Base-by-base conservation (phyloP, 2,329 filamentous ascomycete genomes). In the Xylaria sp. region DNA sequence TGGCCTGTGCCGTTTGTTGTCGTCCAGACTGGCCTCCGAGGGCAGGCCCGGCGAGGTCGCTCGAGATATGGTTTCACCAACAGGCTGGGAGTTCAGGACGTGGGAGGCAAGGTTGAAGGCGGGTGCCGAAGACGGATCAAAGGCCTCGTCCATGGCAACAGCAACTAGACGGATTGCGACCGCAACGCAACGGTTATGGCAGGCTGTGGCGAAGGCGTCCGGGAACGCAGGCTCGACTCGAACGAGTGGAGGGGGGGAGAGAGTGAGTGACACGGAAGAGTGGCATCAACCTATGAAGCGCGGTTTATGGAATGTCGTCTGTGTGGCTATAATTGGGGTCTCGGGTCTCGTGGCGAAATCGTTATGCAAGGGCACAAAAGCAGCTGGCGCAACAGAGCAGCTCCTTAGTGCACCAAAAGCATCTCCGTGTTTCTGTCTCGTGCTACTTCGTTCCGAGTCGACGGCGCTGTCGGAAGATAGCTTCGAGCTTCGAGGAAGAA, bases 31-130 rank as follows among this genome's bases (percentile, higher is more conserved):
- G 50, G 83, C 82, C 42, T 82, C 81, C 74, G 84, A 87, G 72
- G 86, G 87, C 74, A 86, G 81, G 70, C 93, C 93, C 2, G 94
- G 94, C 1, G 94, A 95, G 51, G 94, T 96, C 47, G 93, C 93
- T 78, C 94, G 89, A 57, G 94, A 97, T 76, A 93, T 90, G 75
- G 92, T 90, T 74, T 93, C 89, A 77, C 85, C 85, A 32, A 85
- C 78, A 60, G 80, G 75, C 69, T 85, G 81, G 66, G 76, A 76
- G 65, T 75, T 77, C 19, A 82, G 74, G 64, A 83, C 79, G 24
- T 82, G 79, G 0, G 81, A 76, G 27, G 79, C 78, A 0, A 78
- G 76, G 36, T 80, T 80, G 60, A 78, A 76, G 24, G 78, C 77
- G 12, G 78, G 76, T 21, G 77, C 78, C 65, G 79, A 76, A 63